Evolutionary conservation across 345 rosid species (phyloP).

Genomic region (Populus pruinosa): DNA sequence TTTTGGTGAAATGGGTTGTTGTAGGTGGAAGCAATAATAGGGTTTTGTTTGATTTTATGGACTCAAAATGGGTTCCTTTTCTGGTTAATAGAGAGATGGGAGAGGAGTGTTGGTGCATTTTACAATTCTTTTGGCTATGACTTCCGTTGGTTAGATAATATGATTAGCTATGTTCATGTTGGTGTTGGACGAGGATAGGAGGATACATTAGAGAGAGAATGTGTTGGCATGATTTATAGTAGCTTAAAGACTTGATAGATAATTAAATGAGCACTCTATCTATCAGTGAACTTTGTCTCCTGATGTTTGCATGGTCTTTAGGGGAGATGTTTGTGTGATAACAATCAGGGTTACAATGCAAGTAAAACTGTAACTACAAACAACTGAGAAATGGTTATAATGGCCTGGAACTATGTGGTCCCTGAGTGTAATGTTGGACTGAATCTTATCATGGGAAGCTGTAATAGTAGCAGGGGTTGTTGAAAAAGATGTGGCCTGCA

Average conservation of each 20-base stretch:
- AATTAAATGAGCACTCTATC: not conserved
- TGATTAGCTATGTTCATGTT: not conserved
- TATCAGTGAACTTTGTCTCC: not conserved
- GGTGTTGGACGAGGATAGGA: not conserved
- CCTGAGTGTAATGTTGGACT: not conserved
- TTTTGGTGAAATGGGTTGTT: not conserved
- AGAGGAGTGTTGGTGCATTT: not conserved
- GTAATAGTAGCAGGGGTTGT: not conserved
- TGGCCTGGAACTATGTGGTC: not conserved
- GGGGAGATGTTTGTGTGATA: not conserved
- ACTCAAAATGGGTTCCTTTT: not conserved
- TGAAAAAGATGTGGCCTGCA: not conserved
- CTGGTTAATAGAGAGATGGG: not conserved
- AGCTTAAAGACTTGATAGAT: not conserved
- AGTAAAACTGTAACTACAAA: not conserved
- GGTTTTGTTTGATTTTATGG: not conserved
- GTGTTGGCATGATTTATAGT: not conserved
- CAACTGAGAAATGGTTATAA: not conserved
- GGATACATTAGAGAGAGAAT: not conserved
- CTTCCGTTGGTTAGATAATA: not conserved
- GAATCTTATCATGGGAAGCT: not conserved
- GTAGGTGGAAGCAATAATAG: not conserved
- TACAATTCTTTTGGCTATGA: not conserved
- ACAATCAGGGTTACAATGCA: not conserved
- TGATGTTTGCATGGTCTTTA: not conserved